Base-by-base conservation (phyloP, 257 asterid species). In the Linaria vulgaris region DNA sequence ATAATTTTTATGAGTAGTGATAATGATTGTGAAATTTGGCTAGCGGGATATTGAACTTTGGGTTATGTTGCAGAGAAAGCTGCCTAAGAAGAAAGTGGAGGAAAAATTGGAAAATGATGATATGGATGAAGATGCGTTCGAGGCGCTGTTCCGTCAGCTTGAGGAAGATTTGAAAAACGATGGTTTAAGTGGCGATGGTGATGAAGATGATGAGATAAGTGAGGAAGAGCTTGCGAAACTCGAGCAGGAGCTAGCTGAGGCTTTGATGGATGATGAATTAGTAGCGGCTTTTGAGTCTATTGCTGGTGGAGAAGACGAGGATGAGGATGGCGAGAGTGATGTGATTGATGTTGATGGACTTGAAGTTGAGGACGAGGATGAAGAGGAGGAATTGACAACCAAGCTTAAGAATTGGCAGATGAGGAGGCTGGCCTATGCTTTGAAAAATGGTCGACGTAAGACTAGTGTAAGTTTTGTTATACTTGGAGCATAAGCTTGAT, bases 161-260 rank as follows among this genome's bases (percentile, higher is more conserved):
- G 99, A 87, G 68, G 95, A 94, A 69, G 99, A 94, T 76, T 74
- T 94, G 76, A 81, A 87, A 70, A 90, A 85, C 31, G 99, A 94
- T 60, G 94, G 67, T 1, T 31, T 76, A 8, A 56, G 74, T 69
- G 58, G 80, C 27, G 67, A 79, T 44, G 85, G 68, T 27, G 90
- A 46, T 62, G 80, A 54, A 9, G 90, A 81, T 57, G 88, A 80
- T 57, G 92, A 86, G 64, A 76, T 87, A 71, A 80, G 72, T 53
- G 95, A 90, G 79, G 97, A 87, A 64, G 96, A 90, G 45, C 80
- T 94, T 31, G 86, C 76, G 0, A 82, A 82, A 70, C 95, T 90
- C 54, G 97, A 90, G 71, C 79, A 73, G 16, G 99, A 94, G 72
- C 51, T 94, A 53, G 97, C 87, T 8, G 95, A 81, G 83, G 96